Evolutionary conservation across 345 rosid genomes (phyloP).

Genomic region (Passiflora organensis): DNA sequence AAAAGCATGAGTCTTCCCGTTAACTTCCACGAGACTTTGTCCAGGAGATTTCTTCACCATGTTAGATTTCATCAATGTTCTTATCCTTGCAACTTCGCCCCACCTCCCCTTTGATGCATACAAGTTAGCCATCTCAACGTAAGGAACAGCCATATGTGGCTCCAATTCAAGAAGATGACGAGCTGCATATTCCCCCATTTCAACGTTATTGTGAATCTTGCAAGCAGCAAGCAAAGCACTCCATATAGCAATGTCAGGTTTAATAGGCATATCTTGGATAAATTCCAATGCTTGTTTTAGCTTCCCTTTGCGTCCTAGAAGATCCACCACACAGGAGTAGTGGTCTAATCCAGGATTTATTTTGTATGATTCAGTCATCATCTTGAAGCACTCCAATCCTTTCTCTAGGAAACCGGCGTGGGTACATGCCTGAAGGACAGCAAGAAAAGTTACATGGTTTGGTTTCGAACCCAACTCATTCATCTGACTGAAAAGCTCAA

Average conservation of each 20-base stretch:
- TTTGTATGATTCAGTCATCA: slow-evolving; percentile 38
- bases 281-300: slow-evolving; percentile 43
- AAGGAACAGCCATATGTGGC: slow-evolving; percentile 50
- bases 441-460: slow-evolving; percentile 51
- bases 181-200: slow-evolving; percentile 55
- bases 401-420: slow-evolving; percentile 53
- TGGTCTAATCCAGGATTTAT: slow-evolving; percentile 40
- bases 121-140: slow-evolving; percentile 51
- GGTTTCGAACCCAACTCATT: slow-evolving; percentile 36
- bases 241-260: slow-evolving; percentile 56
- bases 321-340: slow-evolving; percentile 55
- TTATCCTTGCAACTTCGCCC: slow-evolving; percentile 52
- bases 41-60: slow-evolving; percentile 60
- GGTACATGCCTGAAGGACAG: slow-evolving; percentile 62
- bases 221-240: slow-evolving; percentile 61
- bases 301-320: slow-evolving; percentile 60
- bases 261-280: slow-evolving; percentile 48
- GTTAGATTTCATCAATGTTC: slow-evolving; percentile 51
- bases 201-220: slow-evolving; percentile 60
- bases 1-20: slow-evolving; percentile 47
- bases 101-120: slow-evolving; percentile 57
- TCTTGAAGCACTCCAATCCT: slow-evolving; percentile 44
- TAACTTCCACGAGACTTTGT: slow-evolving; percentile 64
- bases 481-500: slow-evolving; percentile 43
- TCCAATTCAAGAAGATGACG: slow-evolving; percentile 48